Percentiles rank a stretch among this genome's conserved stretches.
These are phyloP conservation scores for Quercus glauca DNA, from an alignment of 306 rosid genomes.

Conservation along the genomic window DNA sequence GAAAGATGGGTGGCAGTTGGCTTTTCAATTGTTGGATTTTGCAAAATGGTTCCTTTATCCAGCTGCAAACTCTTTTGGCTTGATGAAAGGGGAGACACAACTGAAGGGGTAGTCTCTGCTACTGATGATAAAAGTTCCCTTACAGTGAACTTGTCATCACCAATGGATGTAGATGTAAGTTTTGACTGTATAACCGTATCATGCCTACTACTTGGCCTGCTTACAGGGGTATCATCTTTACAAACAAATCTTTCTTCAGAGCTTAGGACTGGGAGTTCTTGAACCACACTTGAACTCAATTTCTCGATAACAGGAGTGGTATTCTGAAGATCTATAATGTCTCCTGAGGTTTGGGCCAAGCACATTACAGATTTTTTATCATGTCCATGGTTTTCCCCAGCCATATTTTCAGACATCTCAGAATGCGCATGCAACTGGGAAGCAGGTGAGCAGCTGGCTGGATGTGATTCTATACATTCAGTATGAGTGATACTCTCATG, in stretches of 20 bases:
- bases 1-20: conserved; percentile 62
- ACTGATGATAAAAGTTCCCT: conserved; percentile 59
- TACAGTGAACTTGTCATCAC: conserved; percentile 81
- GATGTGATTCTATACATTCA: conserved; percentile 43
- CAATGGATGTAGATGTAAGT: conserved; percentile 32
- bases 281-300: conserved; percentile 24
- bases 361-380: conserved; percentile 28
- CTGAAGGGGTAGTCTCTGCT: conserved; percentile 42
- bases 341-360: conserved; percentile 33
- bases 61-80: conserved; percentile 50
- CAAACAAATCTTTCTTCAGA: conserved; percentile 47
- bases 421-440: conserved; percentile 40
- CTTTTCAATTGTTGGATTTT: conserved; percentile 51
- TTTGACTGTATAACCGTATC: conserved; percentile 35
- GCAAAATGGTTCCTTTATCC: conserved; percentile 46
- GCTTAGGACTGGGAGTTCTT: conserved; percentile 25
- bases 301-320: conserved; percentile 25
- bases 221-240: conserved; percentile 33
- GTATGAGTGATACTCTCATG: conserved; percentile 22
- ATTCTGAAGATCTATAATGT: conserved; percentile 38
- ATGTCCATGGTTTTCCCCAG: conserved; percentile 26
- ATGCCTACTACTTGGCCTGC: conserved; percentile 29
- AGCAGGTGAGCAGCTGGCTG: conserved; percentile 29
- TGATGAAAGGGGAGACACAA: conserved; percentile 32
- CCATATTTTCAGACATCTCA: conserved; percentile 33